These are phyloP conservation scores for Ophiostoma sp. DNA, from an alignment of 2,329 filamentous ascomycete species.

Conservation along the genomic window DNA sequence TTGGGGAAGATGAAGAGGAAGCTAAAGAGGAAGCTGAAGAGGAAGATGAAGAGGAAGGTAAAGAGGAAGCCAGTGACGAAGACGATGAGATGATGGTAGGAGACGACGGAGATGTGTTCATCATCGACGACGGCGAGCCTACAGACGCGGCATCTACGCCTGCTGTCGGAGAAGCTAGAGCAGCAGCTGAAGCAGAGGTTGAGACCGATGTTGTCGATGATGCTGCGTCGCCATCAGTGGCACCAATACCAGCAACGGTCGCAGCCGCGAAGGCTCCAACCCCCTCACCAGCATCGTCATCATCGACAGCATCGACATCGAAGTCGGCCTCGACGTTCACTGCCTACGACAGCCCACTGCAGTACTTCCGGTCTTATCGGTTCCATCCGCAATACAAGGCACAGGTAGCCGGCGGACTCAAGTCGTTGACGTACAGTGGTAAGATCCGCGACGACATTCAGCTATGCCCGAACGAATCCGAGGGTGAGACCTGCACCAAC, in stretches of 20 bases:
- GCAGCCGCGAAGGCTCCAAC: background rate
- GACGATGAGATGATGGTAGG: constrained; percentile 20
- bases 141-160: background rate
- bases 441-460: constrained; percentile 70
- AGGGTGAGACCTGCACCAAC: constrained; percentile 64
- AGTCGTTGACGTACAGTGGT: constrained; percentile 90
- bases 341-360: constrained; percentile 79
- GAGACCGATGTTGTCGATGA: background rate
- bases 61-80: constrained; percentile 1
- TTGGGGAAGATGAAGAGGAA: background rate
- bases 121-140: constrained; percentile 11
- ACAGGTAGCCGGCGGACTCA: constrained; percentile 68
- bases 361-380: constrained; percentile 78
- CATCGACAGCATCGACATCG: background rate
- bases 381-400: constrained; percentile 75
- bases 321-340: constrained; percentile 26
- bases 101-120: constrained; percentile 24
- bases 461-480: constrained; percentile 71
- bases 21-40: constrained; percentile 4
- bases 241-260: too few species aligned
- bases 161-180: constrained; percentile 10
- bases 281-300: background rate
- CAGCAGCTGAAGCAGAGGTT: background rate
- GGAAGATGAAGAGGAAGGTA: constrained; percentile 16
- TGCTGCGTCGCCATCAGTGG: background rate